Evolutionary conservation across 768 basidiomycete species (phyloP), one percentile per base, ranked within the genome.

Genomic region (Mycena pura): DNA sequence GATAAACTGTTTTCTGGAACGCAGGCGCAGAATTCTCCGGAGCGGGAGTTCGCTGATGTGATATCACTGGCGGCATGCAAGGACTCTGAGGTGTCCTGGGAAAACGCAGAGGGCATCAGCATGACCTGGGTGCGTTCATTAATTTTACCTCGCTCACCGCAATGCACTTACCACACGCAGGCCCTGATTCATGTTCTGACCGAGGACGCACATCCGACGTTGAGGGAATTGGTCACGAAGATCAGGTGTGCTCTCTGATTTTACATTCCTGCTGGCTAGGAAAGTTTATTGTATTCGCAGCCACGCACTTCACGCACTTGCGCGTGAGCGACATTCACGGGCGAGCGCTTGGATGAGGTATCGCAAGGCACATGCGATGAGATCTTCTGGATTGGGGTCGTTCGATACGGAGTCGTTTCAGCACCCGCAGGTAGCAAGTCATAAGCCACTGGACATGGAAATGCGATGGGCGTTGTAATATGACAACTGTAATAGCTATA

Each of bases 11-110:
- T 25, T 5, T 28, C 29, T 3, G 36, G 31, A 24, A 15, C 17
- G 5, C 39, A 39, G 24, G 15, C 34, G 34, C 17, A 17, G 34
- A 36, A n/a, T 17, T 9, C 24, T 28, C n/a, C 49, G 1, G 7
- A 22, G 1, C 27, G 9, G 21, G 34, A 60, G n/a, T 17, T 45
- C 9, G 43, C 57, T 17, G 47, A 55, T 15, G 52, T 66, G 5
- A 62, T 66, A 38, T 66, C 60, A 3, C 25, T 66, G 14, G 56
- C 27, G n/a, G 45, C 64, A 9, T 66, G 64, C 57, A 66, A 66
- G 15, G 64, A 66, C 36, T 62, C 64, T 11, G 64, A 66, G 25
- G 25, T 66, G 46, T 59, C 56, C 29, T 66, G 64, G 64, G 64
- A 66, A 57, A 55, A 54, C 8, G 56, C 28, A 22, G 56, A 65